Evolutionary conservation across 1,284 basidiomycete species (phyloP).

Genomic region (Trichosporon ovoides): DNA sequence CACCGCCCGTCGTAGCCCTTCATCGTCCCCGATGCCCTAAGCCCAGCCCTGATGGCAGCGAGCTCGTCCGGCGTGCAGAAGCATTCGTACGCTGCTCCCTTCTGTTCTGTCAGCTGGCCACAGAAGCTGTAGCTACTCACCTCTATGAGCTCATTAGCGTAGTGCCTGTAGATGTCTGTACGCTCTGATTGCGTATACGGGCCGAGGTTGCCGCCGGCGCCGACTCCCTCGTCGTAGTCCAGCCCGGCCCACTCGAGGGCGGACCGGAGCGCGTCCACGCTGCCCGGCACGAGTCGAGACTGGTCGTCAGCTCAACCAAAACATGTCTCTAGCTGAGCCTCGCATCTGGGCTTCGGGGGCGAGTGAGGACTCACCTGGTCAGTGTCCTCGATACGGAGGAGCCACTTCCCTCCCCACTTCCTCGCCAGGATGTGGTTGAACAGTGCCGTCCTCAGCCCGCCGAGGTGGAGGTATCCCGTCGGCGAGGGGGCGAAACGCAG

Average conservation of each 20-base stretch:
- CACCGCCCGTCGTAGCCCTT: conserved; percentile 79
- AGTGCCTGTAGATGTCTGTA: conserved; percentile 70
- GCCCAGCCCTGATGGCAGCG: conserved; percentile 59
- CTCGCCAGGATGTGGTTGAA: conserved; percentile 86
- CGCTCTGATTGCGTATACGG: conserved; percentile 67
- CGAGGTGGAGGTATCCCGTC: conserved; percentile 88
- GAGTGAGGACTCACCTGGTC: conserved; percentile 61
- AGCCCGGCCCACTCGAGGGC: conserved; percentile 89
- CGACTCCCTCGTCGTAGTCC: conserved; percentile 88
- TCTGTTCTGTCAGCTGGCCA: conserved; percentile 50
- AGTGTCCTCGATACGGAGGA: conserved; percentile 91
- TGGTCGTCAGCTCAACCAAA: conserved; percentile 44
- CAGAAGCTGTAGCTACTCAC: conserved; percentile 50
- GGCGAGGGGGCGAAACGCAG: conserved; percentile 95
- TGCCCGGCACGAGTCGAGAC: conserved; percentile 73
- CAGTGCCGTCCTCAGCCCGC: conserved; percentile 89
- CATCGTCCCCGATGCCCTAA: conserved; percentile 65
- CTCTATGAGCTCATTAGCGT: conserved; percentile 68
- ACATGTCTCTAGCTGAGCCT: no score
- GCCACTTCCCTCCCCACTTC: conserved; percentile 74
- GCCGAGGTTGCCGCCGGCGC: conserved; percentile 24
- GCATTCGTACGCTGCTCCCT: conserved; percentile 86
- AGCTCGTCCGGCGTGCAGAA: conserved; percentile 77
- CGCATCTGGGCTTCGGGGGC: no score
- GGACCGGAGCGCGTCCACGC: conserved; percentile 70